These are phyloP conservation scores for Melanogaster broomeanus DNA, from an alignment of 768 basidiomycete species.

Conservation along the genomic window DNA sequence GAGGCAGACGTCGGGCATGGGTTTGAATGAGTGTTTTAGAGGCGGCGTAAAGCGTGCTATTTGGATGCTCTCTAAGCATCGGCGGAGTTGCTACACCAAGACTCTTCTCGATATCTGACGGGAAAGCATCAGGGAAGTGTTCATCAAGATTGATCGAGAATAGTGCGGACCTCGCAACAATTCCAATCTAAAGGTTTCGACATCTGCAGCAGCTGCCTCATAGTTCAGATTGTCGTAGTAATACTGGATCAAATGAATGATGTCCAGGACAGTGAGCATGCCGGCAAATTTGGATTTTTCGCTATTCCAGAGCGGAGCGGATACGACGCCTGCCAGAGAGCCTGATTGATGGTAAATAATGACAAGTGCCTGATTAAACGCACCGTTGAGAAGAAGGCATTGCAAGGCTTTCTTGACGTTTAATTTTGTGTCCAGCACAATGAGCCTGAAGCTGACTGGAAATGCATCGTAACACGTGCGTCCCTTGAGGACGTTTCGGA, in stretches of 20 bases:
- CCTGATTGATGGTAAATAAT: background rate
- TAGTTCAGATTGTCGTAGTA: slow-evolving; percentile 86
- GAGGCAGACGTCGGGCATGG: slow-evolving; percentile 90
- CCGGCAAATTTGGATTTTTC: slow-evolving; percentile 91
- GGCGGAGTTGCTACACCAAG: slow-evolving; percentile 93
- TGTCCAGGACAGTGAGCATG: slow-evolving; percentile 99
- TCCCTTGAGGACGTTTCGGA: slow-evolving; percentile 81
- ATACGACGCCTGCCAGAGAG: slow-evolving; percentile 80
- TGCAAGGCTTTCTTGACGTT: slow-evolving; percentile 94
- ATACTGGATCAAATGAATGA: slow-evolving; percentile 98
- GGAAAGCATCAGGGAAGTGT: slow-evolving; percentile 2
- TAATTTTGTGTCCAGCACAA: slow-evolving; percentile 94
- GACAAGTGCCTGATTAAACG: slow-evolving; percentile 1
- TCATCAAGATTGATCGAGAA: slow-evolving; percentile 12
- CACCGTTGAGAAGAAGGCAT: slow-evolving; percentile 82
- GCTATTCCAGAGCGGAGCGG: slow-evolving; percentile 98
- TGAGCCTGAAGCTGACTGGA: slow-evolving; percentile 94
- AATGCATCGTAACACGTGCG: slow-evolving; percentile 95
- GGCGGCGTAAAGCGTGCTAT: slow-evolving; percentile 86
- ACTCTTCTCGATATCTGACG: slow-evolving; percentile 86
- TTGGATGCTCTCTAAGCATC: slow-evolving; percentile 85
- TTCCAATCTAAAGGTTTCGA: slow-evolving; percentile 89
- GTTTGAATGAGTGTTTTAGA: slow-evolving; percentile 90
- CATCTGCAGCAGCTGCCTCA: slow-evolving; percentile 85
- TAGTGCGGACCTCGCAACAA: slow-evolving; percentile 73